Evolutionary conservation across 2,329 filamentous ascomycete species (phyloP), one percentile per base, ranked within the genome.

Genomic region (Apiospora koreana): DNA sequence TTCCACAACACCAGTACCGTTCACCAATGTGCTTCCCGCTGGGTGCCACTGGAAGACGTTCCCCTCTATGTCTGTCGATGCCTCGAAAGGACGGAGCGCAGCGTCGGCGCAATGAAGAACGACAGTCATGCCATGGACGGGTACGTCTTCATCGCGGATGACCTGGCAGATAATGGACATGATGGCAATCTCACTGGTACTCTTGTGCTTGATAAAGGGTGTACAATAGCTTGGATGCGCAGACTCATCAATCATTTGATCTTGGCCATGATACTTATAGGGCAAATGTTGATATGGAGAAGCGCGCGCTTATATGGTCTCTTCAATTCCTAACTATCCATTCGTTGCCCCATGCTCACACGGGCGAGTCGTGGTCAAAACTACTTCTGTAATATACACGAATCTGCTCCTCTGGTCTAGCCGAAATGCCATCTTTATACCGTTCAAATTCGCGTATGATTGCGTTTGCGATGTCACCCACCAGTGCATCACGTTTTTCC

Each of bases 291-390:
- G 7, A 28, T n/a, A 58, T n/a, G 25, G 50, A 58, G 50, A 58
- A 58, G 50, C 28, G 48, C 48, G 48, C 48, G 48, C 25, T 54
- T 54, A 28, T 54, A 6, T 31, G 25, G 23, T 28, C 25, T 54
- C 3, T 54, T 54, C 23, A 25, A 48, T 48, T 14, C n/a, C 46
- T 48, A n/a, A 25, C n/a, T 25, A 48, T 48, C 10, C n/a, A 48
- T 23, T 48, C n/a, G 46, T 25, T 48, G 12, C 46, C 58, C n/a
- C 28, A 65, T 43, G 62, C 41, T 43, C 31, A 65, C 9, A 65
- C 62, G 62, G 62, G 62, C 21, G 62, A 65, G 35, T 42, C 31
- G 62, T 65, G 31, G 31, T 65, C 18, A 43, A 65, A 65, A 65
- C 23, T 41, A 14, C 62, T 65, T 23, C 35, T 65, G 23, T 54